phyloP scores from a whole-genome alignment of 2,329 filamentous ascomycete species.

The Coniella vitis region DNA sequence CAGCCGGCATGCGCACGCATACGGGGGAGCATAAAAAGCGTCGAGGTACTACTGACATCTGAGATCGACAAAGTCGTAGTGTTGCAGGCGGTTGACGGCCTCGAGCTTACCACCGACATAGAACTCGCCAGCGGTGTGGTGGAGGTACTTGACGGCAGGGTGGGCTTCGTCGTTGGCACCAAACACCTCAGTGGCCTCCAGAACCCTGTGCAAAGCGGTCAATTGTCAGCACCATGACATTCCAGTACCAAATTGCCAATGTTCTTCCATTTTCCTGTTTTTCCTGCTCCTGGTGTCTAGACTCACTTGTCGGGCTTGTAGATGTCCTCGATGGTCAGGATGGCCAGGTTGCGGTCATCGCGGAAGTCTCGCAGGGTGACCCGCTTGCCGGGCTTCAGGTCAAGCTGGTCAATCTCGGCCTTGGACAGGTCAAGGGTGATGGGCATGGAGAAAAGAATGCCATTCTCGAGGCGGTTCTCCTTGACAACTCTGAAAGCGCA shows the following conservation, averaged over 20 bases:
- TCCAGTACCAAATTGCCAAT: too few relatives aligned
- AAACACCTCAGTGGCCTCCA: constrained; percentile 91
- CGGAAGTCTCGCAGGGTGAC: constrained; percentile 90
- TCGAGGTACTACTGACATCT: constrained; percentile 59
- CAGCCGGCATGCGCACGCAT: not conserved
- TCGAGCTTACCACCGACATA: constrained; percentile 96
- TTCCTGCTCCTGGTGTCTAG: not conserved
- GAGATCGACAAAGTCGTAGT: constrained; percentile 98
- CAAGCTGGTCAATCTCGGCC: constrained; percentile 64
- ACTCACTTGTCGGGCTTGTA: constrained; percentile 92
- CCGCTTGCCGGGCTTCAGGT: constrained; percentile 72
- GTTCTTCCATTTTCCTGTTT: too few relatives aligned
- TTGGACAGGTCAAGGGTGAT: constrained; percentile 85
- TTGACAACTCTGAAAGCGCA: constrained; percentile 64
- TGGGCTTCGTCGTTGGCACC: constrained; percentile 77
- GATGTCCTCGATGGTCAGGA: constrained; percentile 90
- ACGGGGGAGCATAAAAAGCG: not conserved
- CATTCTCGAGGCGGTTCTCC: constrained; percentile 78
- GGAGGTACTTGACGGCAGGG: constrained; percentile 87
- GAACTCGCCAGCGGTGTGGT: constrained; percentile 72
- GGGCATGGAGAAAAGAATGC: constrained; percentile 91
- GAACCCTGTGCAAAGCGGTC: constrained; percentile 50
- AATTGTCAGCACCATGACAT: not conserved
- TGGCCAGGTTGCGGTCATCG: constrained; percentile 92
- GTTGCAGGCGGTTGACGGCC: constrained; percentile 88